phyloP scores from a whole-genome alignment of 345 rosid genomes.

The Syzygium jambos region DNA sequence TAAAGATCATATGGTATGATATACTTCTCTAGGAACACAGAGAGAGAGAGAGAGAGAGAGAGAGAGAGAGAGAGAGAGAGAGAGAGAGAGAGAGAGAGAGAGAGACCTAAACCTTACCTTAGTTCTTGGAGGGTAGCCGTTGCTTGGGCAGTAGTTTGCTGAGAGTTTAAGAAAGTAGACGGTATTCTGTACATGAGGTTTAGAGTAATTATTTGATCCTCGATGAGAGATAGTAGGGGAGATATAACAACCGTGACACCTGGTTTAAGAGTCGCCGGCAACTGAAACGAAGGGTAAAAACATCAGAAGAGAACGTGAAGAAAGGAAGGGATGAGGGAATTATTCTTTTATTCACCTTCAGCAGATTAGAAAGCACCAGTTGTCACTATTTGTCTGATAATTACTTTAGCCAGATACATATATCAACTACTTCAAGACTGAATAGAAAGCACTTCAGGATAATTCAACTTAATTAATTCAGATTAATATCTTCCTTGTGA shows the following conservation, averaged over 20 bases:
- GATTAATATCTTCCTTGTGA: too few relatives aligned
- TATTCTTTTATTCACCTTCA: too few relatives aligned
- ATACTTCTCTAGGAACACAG: neutral
- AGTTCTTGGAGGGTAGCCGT: slow-evolving; percentile 71
- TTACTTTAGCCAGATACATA: too few relatives aligned
- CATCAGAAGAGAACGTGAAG: neutral
- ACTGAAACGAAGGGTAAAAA: slow-evolving; percentile 24
- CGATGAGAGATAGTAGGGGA: slow-evolving; percentile 83
- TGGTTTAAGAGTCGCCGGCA: slow-evolving; percentile 74
- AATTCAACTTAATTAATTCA: too few relatives aligned
- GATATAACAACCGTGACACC: slow-evolving; percentile 88
- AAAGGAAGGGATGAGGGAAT: too few relatives aligned
- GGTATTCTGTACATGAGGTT: slow-evolving; percentile 80
- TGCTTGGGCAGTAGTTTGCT: slow-evolving; percentile 73
- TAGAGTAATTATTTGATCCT: slow-evolving; percentile 82
- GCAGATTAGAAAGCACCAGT: too few relatives aligned
- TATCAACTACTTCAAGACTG: too few relatives aligned
- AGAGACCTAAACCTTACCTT: slow-evolving; percentile 40
- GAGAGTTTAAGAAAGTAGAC: slow-evolving; percentile 81
- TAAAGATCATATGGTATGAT: too few relatives aligned
- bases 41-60: too few relatives aligned
- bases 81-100: neutral
- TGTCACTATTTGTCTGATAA: too few relatives aligned
- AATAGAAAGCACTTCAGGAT: too few relatives aligned
- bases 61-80: neutral